phyloP scores from a whole-genome alignment of 169 alveolate genomes.

The Plasmodium reichenowi region DNA sequence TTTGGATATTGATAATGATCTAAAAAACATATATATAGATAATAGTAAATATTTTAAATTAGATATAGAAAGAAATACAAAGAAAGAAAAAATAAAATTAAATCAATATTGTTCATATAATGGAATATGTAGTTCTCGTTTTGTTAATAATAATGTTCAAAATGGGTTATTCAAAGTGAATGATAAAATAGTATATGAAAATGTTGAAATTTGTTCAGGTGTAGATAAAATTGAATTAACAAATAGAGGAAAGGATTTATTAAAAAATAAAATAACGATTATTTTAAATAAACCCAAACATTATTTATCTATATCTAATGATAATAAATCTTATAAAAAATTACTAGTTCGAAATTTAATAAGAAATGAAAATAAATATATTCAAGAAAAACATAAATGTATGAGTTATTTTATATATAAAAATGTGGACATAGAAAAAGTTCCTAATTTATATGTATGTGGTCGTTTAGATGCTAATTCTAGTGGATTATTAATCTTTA shows the following conservation, averaged over 20 bases:
- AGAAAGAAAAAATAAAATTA: constrained; percentile 14
- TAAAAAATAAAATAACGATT: constrained; percentile 69
- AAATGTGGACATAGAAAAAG: constrained; percentile 64
- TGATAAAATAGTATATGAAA: constrained; percentile 49
- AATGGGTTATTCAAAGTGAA: constrained; percentile 71
- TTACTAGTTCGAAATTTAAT: constrained; percentile 67
- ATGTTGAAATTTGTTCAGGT: constrained; percentile 9
- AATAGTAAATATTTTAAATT: constrained; percentile 45
- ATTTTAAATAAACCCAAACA: constrained; percentile 69
- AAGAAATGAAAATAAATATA: constrained; percentile 72
- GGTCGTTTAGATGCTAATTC: constrained; percentile 77
- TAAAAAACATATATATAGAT: constrained; percentile 48
- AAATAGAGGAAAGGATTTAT: constrained; percentile 41
- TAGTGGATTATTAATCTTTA: constrained; percentile 73
- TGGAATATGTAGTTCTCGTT: constrained; percentile 73
- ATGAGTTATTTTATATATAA: constrained; percentile 76
- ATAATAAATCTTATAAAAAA: constrained; percentile 60
- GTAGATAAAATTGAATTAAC: constrained; percentile 59
- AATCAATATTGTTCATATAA: constrained; percentile 48
- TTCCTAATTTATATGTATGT: constrained; percentile 74
- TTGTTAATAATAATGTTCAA: constrained; percentile 42
- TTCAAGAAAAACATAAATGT: constrained; percentile 76
- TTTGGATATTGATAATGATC: constrained; percentile 20
- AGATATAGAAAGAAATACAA: background rate
- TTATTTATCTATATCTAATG: constrained; percentile 60